Conservation (phyloP, 768 basidiomycete species). For the Boletus reticuloceps region DNA sequence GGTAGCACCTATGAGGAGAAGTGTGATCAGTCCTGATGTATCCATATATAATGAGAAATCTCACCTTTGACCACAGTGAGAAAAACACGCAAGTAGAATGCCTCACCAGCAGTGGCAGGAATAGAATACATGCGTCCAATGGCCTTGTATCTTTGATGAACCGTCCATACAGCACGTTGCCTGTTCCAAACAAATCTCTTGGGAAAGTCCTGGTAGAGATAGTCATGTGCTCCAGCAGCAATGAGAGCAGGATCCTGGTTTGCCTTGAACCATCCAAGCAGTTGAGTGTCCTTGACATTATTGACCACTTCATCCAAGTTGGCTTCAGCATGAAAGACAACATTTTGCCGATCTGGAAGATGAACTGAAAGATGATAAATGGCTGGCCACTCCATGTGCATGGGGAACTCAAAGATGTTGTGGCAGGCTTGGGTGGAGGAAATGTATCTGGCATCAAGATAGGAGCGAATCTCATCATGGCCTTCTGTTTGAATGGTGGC, state of each 20-base stretch:
- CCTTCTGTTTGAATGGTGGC: too few relatives aligned
- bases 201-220: constrained; percentile 24
- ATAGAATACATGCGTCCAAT: constrained; percentile 12
- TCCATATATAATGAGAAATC: too few relatives aligned
- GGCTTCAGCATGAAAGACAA: background rate
- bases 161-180: constrained; percentile 24
- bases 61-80: constrained; percentile 34
- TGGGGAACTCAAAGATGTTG: too few relatives aligned
- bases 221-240: background rate
- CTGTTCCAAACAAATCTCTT: constrained; percentile 25
- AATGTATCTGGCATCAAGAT: too few relatives aligned
- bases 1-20: background rate
- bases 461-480: too few relatives aligned
- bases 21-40: background rate
- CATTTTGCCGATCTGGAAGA: too few relatives aligned
- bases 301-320: background rate
- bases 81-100: constrained; percentile 39
- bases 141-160: constrained; percentile 21
- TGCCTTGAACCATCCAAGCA: background rate
- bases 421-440: too few relatives aligned
- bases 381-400: too few relatives aligned
- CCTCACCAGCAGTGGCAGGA: constrained; percentile 31
- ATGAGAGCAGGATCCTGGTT: background rate
- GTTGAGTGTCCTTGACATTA: background rate
- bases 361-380: too few relatives aligned